These are phyloP conservation scores for Phytophthora megakarya DNA, from an alignment of 352 stramenopile genomes.

Conservation along the genomic window DNA sequence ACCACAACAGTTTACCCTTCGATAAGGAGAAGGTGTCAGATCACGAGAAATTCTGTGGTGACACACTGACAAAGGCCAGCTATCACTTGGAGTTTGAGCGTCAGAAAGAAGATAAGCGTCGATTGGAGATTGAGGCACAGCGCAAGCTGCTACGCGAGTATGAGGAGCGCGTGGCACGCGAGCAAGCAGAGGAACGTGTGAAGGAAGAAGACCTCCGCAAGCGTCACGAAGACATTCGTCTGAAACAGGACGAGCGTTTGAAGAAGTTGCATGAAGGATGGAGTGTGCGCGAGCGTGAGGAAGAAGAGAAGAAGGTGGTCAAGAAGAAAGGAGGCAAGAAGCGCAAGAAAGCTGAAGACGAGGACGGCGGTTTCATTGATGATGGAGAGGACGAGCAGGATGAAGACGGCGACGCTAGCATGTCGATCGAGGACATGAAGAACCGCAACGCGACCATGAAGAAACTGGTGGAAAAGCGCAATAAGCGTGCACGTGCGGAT, in stretches of 20 bases:
- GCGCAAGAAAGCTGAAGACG: conserved; percentile 74
- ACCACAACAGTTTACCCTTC: conserved; percentile 61
- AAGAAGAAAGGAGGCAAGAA: conserved; percentile 79
- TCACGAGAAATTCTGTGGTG: conserved; percentile 87
- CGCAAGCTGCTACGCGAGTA: conserved; percentile 83
- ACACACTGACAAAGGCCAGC: conserved; percentile 86
- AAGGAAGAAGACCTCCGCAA: conserved; percentile 67
- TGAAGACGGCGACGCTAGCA: conserved; percentile 63
- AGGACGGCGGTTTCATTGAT: conserved; percentile 76
- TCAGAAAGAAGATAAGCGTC: conserved; percentile 86
- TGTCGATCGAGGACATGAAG: conserved; percentile 92
- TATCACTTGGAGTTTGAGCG: conserved; percentile 91
- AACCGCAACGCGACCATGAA: conserved; percentile 89
- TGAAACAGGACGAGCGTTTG: conserved; percentile 84
- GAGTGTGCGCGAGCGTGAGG: conserved; percentile 81
- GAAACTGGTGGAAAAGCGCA: conserved; percentile 84
- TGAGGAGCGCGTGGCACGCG: conserved; percentile 74
- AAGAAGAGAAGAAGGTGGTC: conserved; percentile 80
- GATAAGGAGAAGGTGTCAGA: conserved; percentile 89
- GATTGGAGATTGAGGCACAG: conserved; percentile 80
- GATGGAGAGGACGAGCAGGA: conserved; percentile 60
- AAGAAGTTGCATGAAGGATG: conserved; percentile 83
- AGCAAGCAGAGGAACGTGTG: conserved; percentile 56
- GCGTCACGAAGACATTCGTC: conserved; percentile 68
- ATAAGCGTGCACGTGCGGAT: conserved; percentile 63